phyloP scores from a whole-genome alignment of 345 rosid genomes.

The Litchi chinensis region DNA sequence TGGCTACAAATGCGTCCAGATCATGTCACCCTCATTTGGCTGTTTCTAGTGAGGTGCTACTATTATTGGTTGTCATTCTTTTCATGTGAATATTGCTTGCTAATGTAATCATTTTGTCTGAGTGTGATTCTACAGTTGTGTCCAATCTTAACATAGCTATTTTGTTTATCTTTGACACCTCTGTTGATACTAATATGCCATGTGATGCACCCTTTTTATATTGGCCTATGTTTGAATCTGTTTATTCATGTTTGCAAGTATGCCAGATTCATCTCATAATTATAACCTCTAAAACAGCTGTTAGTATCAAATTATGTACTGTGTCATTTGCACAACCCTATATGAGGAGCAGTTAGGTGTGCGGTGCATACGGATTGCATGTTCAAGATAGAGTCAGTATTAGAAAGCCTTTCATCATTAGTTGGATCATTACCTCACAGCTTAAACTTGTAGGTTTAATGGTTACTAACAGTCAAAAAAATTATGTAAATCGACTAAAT shows the following conservation, averaged over 20 bases:
- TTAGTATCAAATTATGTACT: not conserved
- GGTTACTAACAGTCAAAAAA: too few relatives aligned
- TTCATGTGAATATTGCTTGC: conserved; percentile 18
- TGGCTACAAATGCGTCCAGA: conserved; percentile 1
- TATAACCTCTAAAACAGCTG: not conserved
- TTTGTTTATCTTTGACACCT: not conserved
- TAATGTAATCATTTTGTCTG: conserved; percentile 8
- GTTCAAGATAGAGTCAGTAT: too few relatives aligned
- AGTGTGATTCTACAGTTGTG: not conserved
- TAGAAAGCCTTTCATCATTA: too few relatives aligned
- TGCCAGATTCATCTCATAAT: not conserved
- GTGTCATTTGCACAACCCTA: not conserved
- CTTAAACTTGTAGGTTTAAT: too few relatives aligned
- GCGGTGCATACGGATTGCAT: not conserved
- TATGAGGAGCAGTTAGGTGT: not conserved
- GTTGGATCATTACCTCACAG: too few relatives aligned
- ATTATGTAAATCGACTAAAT: too few relatives aligned
- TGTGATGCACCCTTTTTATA: not conserved
- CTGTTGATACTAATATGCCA: not conserved
- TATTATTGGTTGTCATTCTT: conserved; percentile 4
- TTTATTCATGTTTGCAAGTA: not conserved
- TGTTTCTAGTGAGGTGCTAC: conserved; percentile 12
- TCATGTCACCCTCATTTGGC: conserved; percentile 9
- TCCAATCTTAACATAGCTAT: not conserved
- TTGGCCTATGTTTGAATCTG: not conserved